Evolutionary conservation across 2,329 filamentous ascomycete genomes (phyloP), one percentile per base, ranked within the genome.

Genomic region (Colletotrichum sp.): DNA sequence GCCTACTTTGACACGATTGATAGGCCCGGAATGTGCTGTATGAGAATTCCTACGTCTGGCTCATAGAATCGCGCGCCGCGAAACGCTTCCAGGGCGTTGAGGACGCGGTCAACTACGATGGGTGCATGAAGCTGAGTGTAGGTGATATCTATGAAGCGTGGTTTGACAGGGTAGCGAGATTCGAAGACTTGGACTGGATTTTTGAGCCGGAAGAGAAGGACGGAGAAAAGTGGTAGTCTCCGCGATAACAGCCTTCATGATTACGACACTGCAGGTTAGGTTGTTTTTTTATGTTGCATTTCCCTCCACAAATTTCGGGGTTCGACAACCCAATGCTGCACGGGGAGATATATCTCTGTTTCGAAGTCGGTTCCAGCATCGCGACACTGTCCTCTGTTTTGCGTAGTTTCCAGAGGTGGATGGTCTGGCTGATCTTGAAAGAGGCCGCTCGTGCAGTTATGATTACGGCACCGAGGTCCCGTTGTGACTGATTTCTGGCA

Each of bases 201-300:
- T 43, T n/a, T 4, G 9, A 43, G 38, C 18, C 9, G 0, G 9
- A n/a, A 43, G 18, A 43, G 38, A 43, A 12, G 38, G 38, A 1
- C 1, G 9, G 38, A n/a, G 9, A 43, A 4, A 43, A n/a, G 18
- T 43, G 18, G 18, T 43, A 43, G 12, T 43, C 38, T 0, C 5
- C 5, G 1, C 1, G 38, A n/a, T 43, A 2, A n/a, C 18, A 43
- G 18, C 38, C 0, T 43, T 1, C 18, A n/a, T 43, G 6, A 1
- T 18, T 18, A 43, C 5, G 5, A 18, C 8, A 43, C 8, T 38
- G 8, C 36, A 38, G 36, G 36, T 1, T 38, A 18, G 8, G 16
- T 38, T 3, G 1, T 38, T 38, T 38, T 36, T 1, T 38, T 18
- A 18, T 18, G 36, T 9, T 9, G 5, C 8, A 38, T 4, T 38